Conservation (phyloP, 495 filamentous ascomycete species). For the Trichoderma virens region DNA sequence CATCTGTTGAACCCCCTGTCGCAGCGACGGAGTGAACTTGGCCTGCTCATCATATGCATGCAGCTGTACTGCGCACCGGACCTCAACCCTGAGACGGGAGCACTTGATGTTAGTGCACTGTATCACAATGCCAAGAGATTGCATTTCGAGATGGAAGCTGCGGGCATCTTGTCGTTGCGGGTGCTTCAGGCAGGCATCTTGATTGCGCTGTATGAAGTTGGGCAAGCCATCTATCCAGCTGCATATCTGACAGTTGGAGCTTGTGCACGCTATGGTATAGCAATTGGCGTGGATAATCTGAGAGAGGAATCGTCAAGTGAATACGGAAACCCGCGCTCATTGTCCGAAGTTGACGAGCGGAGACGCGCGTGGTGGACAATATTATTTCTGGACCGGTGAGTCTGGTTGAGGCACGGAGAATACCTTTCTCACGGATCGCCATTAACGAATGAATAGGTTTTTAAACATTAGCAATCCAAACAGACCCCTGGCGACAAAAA, state of each 20-base stretch:
- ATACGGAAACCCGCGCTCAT: conserved; percentile 12
- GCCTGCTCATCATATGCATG: conserved; percentile 27
- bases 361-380: conserved; percentile 27
- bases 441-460: not conserved
- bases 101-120: conserved; percentile 16
- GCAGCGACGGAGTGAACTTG: conserved; percentile 21
- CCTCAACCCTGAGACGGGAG: conserved; percentile 7
- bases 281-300: conserved; percentile 25
- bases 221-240: conserved; percentile 31
- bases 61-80: conserved; percentile 18
- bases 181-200: conserved; percentile 28
- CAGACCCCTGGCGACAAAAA: conserved; percentile 8
- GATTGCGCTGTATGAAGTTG: conserved; percentile 29
- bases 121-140: conserved; percentile 27
- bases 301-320: conserved; percentile 6
- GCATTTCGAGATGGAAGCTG: conserved; percentile 22
- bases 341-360: conserved; percentile 28
- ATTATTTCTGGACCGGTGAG: conserved; percentile 23
- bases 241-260: conserved; percentile 28
- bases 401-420: conserved; percentile 15
- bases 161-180: conserved; percentile 21
- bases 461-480: not conserved
- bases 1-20: conserved; percentile 18
- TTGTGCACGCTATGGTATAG: conserved; percentile 31
- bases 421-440: not conserved